These are phyloP conservation scores for Prunus salicina DNA, from an alignment of 306 rosid genomes.

Conservation along the genomic window DNA sequence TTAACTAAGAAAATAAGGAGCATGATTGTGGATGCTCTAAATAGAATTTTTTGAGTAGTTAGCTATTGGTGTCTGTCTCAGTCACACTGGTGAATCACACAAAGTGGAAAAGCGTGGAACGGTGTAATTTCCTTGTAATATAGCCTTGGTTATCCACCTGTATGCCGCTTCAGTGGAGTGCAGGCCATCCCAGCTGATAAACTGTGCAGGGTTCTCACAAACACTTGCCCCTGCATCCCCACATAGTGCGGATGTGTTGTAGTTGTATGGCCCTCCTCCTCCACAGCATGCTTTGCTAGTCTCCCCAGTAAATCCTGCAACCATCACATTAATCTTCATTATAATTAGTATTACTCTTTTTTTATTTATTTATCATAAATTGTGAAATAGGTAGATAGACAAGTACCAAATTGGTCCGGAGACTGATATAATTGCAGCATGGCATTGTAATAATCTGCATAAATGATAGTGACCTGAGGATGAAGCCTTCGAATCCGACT, in stretches of 20 bases:
- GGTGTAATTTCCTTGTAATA: not conserved
- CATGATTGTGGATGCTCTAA: no score
- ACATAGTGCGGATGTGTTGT: conserved; percentile 7
- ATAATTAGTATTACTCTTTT: not conserved
- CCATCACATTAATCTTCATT: not conserved
- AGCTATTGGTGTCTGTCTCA: not conserved
- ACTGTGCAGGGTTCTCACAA: conserved; percentile 7
- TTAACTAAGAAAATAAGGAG: no score
- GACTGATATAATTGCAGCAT: not conserved
- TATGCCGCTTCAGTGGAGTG: conserved; percentile 16
- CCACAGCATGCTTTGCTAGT: conserved; percentile 9
- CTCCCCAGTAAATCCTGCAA: conserved; percentile 5
- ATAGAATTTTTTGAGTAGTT: no score
- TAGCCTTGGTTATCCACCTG: not conserved
- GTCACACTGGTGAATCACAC: not conserved
- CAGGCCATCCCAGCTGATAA: conserved; percentile 11
- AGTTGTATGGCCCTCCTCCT: conserved; percentile 15
- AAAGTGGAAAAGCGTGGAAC: not conserved
- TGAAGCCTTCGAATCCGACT: conserved; percentile 5
- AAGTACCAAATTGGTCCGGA: not conserved
- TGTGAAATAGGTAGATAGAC: not conserved
- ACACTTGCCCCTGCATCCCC: not conserved
- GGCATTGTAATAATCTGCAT: conserved; percentile 11
- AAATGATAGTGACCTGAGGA: conserved; percentile 1
- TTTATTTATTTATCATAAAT: not conserved